phyloP scores from a whole-genome alignment of 75 land plant genomes.

The Larix kaempferi region DNA sequence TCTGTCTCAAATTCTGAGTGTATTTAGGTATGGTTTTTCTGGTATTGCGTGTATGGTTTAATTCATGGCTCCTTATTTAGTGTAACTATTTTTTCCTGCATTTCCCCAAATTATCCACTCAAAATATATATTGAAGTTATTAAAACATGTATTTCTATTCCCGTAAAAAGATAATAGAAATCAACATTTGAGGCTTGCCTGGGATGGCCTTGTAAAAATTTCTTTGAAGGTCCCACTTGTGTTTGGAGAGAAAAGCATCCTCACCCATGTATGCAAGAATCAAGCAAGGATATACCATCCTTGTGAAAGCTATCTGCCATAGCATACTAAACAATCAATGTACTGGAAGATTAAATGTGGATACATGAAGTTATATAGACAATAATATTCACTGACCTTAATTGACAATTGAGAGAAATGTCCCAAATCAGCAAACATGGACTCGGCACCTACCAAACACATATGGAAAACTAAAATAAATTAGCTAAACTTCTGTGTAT shows the following conservation, averaged over 20 bases:
- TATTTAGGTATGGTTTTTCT: no score
- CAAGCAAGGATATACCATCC: slow-evolving; percentile 50
- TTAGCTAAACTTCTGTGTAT: no score
- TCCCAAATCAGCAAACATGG: slow-evolving; percentile 48
- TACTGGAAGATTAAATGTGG: no score
- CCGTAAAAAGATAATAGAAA: no score
- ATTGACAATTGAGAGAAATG: slow-evolving; percentile 34
- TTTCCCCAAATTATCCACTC: no score
- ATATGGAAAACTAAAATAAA: background rate
- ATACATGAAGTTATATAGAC: no score
- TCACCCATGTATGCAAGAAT: slow-evolving; percentile 73
- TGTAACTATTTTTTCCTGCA: no score
- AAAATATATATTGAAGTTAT: no score
- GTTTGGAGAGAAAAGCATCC: slow-evolving; percentile 75
- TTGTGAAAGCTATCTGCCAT: slow-evolving; percentile 54
- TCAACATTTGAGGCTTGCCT: slow-evolving; percentile 17
- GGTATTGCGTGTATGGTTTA: no score
- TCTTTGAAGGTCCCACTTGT: slow-evolving; percentile 41
- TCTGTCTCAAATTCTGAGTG: no score
- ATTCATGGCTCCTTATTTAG: no score
- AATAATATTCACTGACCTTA: slow-evolving; percentile 18
- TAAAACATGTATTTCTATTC: no score
- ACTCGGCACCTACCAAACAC: slow-evolving; percentile 29
- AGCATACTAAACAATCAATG: background rate
- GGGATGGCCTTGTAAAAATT: slow-evolving; percentile 79